Conservation (phyloP, 768 basidiomycete genomes). For the Crepidotus variabilis region DNA sequence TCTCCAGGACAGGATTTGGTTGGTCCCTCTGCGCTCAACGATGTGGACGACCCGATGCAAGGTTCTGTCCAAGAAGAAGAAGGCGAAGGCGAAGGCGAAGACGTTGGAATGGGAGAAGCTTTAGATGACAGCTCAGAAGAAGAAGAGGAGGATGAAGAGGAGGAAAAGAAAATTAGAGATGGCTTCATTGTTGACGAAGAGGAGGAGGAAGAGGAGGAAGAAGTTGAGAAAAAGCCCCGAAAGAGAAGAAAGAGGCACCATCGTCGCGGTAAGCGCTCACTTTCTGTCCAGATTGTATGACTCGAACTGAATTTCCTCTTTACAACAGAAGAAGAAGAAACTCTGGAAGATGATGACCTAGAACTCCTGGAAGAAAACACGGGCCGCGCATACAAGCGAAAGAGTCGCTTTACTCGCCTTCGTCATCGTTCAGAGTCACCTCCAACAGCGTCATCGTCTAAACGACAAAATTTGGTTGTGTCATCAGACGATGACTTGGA, state of each 20-base stretch:
- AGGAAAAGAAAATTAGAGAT: conserved; percentile 76
- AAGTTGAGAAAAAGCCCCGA: conserved; percentile 52
- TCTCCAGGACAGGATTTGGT: conserved; percentile 41
- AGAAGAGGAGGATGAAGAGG: conserved; percentile 80
- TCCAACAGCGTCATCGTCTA: conserved; percentile 57
- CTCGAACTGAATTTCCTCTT: conserved; percentile 27
- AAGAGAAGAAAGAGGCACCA: conserved; percentile 70
- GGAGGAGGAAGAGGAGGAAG: conserved; percentile 66
- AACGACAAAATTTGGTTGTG: conserved; percentile 54
- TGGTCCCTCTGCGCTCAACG: conserved; percentile 22
- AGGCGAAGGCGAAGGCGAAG: conserved; percentile 55
- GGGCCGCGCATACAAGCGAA: conserved; percentile 72
- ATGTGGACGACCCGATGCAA: conserved; percentile 61
- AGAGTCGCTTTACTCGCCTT: conserved; percentile 59
- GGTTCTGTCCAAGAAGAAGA: conserved; percentile 51
- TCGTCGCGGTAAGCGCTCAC: conserved; percentile 43
- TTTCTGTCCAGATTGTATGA: conserved; percentile 3
- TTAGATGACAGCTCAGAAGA: conserved; percentile 88
- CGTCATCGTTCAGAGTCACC: conserved; percentile 73
- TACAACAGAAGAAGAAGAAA: conserved; percentile 47
- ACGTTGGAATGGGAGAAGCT: conserved; percentile 47
- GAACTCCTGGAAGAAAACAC: conserved; percentile 89
- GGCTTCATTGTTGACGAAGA: conserved; percentile 95
- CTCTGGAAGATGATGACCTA: conserved; percentile 89
- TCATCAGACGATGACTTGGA: conserved; percentile 80